Conservation (phyloP, 305 asterid species). For the Stenogyne calaminthoides region DNA sequence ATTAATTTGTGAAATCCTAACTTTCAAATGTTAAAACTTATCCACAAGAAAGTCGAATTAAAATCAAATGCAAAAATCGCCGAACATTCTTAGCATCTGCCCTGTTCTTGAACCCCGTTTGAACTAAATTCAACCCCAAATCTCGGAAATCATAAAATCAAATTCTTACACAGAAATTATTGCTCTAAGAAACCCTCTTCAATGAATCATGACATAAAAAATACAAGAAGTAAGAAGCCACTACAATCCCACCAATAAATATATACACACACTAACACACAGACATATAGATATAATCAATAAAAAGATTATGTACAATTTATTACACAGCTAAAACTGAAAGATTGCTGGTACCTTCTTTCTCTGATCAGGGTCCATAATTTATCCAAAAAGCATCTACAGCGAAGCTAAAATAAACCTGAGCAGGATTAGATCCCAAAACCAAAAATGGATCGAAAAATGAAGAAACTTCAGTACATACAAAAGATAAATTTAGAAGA, state of each 20-base stretch:
- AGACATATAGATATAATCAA: neutral
- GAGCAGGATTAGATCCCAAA: slow-evolving; percentile 37
- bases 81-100: slow-evolving; percentile 19
- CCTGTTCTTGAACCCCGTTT: slow-evolving; percentile 16
- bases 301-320: neutral
- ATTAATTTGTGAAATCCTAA: slow-evolving; percentile 8
- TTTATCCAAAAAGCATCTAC: slow-evolving; percentile 52
- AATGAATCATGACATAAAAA: neutral
- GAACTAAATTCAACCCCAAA: slow-evolving; percentile 10
- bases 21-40: neutral
- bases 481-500: slow-evolving; percentile 6
- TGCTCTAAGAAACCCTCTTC: slow-evolving; percentile 11
- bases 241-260: neutral
- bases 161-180: slow-evolving; percentile 9
- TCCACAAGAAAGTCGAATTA: slow-evolving; percentile 16
- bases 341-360: slow-evolving; percentile 55
- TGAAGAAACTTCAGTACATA: slow-evolving; percentile 29
- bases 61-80: neutral
- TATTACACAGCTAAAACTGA: slow-evolving; percentile 14
- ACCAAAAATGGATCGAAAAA: slow-evolving; percentile 40
- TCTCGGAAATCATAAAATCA: slow-evolving; percentile 19
- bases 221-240: neutral
- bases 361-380: slow-evolving; percentile 86
- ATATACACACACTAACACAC: neutral
- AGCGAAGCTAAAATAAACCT: slow-evolving; percentile 20